Evolutionary conservation across 495 filamentous ascomycete genomes (phyloP).

Genomic region (Mytilinidion resinicola): DNA sequence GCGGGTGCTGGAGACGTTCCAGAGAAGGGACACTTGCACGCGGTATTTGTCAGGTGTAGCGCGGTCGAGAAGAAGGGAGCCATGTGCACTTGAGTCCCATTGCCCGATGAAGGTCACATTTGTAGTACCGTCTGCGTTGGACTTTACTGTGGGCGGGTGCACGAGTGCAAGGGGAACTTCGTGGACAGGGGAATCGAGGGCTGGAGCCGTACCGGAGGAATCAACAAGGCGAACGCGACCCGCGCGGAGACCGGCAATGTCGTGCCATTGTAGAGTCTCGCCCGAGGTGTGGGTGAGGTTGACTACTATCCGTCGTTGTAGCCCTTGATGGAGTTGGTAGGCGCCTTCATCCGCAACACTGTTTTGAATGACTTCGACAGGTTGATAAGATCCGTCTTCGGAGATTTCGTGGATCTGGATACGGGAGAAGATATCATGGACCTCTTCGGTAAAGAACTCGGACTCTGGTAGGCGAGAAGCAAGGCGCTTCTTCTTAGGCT

Average conservation of each 20-base stretch:
- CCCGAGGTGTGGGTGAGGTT: constrained; percentile 84
- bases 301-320: constrained; percentile 83
- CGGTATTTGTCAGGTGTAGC: constrained; percentile 85
- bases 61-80: constrained; percentile 80
- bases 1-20: constrained; percentile 74
- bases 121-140: constrained; percentile 87
- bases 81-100: constrained; percentile 94
- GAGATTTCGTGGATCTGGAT: constrained; percentile 84
- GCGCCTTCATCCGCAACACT: constrained; percentile 74
- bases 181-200: constrained; percentile 60
- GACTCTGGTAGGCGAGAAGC: constrained; percentile 75
- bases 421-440: constrained; percentile 85
- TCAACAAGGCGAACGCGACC: constrained; percentile 78
- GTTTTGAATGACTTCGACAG: constrained; percentile 85
- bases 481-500: constrained; percentile 50
- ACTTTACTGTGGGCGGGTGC: constrained; percentile 64
- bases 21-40: constrained; percentile 78
- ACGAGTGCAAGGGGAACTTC: constrained; percentile 74
- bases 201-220: constrained; percentile 73
- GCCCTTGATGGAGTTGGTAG: constrained; percentile 91
- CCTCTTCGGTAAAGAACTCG: constrained; percentile 86
- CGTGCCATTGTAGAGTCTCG: constrained; percentile 78
- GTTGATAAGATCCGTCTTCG: constrained; percentile 82
- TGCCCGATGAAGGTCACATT: constrained; percentile 78
- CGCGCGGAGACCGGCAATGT: constrained; percentile 66